Evolutionary conservation across 768 basidiomycete genomes (phyloP).

Genomic region (Tubosaeta sp.): DNA sequence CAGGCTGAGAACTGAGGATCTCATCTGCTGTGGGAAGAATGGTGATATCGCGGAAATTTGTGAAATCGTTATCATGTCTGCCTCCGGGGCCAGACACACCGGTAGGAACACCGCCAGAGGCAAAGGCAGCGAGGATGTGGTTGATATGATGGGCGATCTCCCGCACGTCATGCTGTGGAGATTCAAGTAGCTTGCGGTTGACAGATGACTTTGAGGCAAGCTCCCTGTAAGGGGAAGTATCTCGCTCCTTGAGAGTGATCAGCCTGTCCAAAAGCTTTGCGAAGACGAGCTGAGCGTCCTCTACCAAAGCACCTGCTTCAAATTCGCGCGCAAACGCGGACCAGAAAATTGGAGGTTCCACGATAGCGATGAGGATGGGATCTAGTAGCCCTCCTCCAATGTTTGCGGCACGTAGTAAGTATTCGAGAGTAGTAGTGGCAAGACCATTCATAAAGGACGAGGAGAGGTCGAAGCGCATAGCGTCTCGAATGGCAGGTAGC

Average conservation of each 20-base stretch:
- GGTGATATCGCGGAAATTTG: constrained; percentile 54
- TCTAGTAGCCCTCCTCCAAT: constrained; percentile 44
- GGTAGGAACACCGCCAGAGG: constrained; percentile 17
- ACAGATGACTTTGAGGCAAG: constrained; percentile 34
- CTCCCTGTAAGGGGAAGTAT: constrained; percentile 35
- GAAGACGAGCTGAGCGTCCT: constrained; percentile 38
- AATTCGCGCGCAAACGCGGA: constrained; percentile 33
- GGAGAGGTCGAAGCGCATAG: constrained; percentile 41
- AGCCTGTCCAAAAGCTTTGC: constrained; percentile 50
- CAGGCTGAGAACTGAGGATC: constrained; percentile 38
- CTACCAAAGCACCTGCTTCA: constrained; percentile 26
- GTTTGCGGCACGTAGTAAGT: constrained; percentile 35
- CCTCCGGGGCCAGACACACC: constrained; percentile 47
- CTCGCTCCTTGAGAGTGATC: constrained; percentile 33
- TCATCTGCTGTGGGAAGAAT: constrained; percentile 67
- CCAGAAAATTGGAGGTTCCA: constrained; percentile 56
- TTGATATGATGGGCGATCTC: constrained; percentile 41
- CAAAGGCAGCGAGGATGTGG: constrained; percentile 32
- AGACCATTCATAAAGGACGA: constrained; percentile 41
- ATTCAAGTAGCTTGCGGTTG: constrained; percentile 24
- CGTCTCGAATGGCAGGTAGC: constrained; percentile 35
- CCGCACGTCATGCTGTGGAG: constrained; percentile 23
- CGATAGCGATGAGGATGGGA: constrained; percentile 40
- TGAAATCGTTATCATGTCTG: constrained; percentile 67
- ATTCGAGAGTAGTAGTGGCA: constrained; percentile 35